Percentiles rank a stretch among this genome's conserved stretches.
These are phyloP conservation scores for Halenospora varia DNA, from an alignment of 495 filamentous ascomycete species.

Conservation along the genomic window DNA sequence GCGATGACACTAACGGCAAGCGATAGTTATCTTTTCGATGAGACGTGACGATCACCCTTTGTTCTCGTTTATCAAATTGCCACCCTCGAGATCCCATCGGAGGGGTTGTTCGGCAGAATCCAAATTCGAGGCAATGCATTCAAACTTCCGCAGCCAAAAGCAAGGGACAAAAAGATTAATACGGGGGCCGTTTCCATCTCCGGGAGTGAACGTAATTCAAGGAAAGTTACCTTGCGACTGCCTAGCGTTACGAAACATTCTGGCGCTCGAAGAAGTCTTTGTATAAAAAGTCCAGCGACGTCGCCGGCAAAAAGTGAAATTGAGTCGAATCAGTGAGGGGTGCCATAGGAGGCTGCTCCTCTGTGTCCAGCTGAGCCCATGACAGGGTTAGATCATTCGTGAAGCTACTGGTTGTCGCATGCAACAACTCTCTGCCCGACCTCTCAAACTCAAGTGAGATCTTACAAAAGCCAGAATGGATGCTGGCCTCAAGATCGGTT, in stretches of 20 bases:
- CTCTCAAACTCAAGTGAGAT: background rate
- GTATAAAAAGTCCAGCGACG: background rate
- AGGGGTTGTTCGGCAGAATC: background rate
- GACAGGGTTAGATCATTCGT: slow-evolving; percentile 6
- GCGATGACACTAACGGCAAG: background rate
- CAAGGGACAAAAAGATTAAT: background rate
- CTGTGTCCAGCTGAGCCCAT: slow-evolving; percentile 13
- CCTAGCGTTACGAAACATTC: no score
- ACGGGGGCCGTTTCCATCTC: background rate
- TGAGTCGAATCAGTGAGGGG: slow-evolving; percentile 6
- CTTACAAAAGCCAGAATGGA: background rate
- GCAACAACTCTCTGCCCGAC: background rate
- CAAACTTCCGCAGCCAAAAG: background rate
- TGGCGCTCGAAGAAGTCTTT: background rate
- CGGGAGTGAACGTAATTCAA: background rate
- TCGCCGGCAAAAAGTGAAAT: slow-evolving; percentile 1
- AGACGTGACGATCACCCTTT: background rate
- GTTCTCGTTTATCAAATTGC: background rate
- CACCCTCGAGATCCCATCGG: background rate
- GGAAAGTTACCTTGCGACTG: no score
- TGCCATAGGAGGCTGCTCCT: slow-evolving; percentile 5
- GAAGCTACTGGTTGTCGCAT: background rate
- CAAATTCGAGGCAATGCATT: background rate
- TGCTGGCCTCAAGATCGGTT: background rate
- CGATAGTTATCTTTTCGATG: background rate